phyloP scores from a whole-genome alignment of 441 rosid species.

The Pelargonium exstipulatum region DNA sequence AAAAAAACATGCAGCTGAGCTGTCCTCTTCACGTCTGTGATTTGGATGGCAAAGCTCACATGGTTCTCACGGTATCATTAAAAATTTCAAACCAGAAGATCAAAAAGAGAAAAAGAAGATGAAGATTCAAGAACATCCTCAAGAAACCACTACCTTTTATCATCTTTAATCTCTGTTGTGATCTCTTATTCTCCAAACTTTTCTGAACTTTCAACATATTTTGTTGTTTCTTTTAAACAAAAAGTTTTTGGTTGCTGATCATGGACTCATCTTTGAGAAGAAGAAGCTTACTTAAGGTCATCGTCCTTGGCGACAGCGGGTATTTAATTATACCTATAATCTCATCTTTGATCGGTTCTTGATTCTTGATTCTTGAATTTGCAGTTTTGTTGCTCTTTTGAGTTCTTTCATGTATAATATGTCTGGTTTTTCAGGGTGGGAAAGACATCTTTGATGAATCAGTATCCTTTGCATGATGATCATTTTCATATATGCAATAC shows the following conservation, averaged over 20 bases:
- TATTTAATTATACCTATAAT: slow-evolving; percentile 32
- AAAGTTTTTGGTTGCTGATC: neutral
- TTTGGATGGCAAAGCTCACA: slow-evolving; percentile 1
- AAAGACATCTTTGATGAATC: slow-evolving; percentile 97
- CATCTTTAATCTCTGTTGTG: neutral
- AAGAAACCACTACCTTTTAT: neutral
- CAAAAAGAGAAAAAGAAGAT: neutral
- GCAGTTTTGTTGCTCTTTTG: neutral
- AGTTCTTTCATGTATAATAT: neutral
- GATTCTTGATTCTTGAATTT: neutral
- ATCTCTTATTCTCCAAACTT: too few species aligned
- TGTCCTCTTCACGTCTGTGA: neutral
- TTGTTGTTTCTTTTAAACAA: too few species aligned
- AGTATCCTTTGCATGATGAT: slow-evolving; percentile 53
- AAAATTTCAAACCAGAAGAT: neutral
- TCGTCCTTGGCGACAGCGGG: slow-evolving; percentile 98
- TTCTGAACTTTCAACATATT: too few species aligned
- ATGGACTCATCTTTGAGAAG: slow-evolving; percentile 55
- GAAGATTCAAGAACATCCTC: neutral
- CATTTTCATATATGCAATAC: neutral
- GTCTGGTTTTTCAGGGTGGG: slow-evolving; percentile 61
- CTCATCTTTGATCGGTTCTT: neutral
- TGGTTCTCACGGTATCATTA: neutral
- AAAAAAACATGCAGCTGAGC: neutral
- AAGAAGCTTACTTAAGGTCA: slow-evolving; percentile 89